These are phyloP conservation scores for Hypoxylon sp. DNA, from an alignment of 2,329 filamentous ascomycete genomes.

Conservation along the genomic window DNA sequence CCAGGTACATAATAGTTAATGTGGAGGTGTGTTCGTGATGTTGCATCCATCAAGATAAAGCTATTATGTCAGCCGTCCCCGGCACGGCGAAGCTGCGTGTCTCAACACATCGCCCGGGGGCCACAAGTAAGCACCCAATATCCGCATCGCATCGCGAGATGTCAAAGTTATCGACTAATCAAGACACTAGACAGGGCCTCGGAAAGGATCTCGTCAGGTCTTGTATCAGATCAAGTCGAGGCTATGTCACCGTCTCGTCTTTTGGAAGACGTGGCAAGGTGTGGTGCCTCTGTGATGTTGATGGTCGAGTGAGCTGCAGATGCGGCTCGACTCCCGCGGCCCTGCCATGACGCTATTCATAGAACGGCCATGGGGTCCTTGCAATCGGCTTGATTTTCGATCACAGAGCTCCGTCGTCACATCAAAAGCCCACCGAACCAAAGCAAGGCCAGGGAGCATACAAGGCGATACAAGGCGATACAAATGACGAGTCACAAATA, in stretches of 20 bases:
- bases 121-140: slow-evolving; percentile 1
- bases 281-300: slow-evolving; percentile 19
- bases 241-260: slow-evolving; percentile 28
- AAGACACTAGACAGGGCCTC: slow-evolving; percentile 12
- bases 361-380: slow-evolving; percentile 27
- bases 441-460: slow-evolving; percentile 14
- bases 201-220: slow-evolving; percentile 19
- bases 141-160: slow-evolving; percentile 4
- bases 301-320: slow-evolving; percentile 20
- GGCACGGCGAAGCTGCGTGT: slow-evolving; percentile 5
- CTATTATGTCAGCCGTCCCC: slow-evolving; percentile 27
- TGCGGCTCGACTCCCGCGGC: slow-evolving; percentile 34
- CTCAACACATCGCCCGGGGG: slow-evolving; percentile 1
- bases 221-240: slow-evolving; percentile 21
- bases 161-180: slow-evolving; percentile 1
- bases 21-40: slow-evolving; percentile 27
- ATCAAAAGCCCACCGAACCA: slow-evolving; percentile 6
- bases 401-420: slow-evolving; percentile 28
- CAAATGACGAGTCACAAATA: slow-evolving; percentile 10
- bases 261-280: slow-evolving; percentile 15
- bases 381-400: slow-evolving; percentile 16
- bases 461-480: slow-evolving; percentile 12
- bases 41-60: slow-evolving; percentile 27
- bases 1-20: slow-evolving; percentile 11
- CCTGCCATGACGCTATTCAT: slow-evolving; percentile 36